Evolutionary conservation across 441 rosid genomes (phyloP).

Genomic region (Geranium incanum): DNA sequence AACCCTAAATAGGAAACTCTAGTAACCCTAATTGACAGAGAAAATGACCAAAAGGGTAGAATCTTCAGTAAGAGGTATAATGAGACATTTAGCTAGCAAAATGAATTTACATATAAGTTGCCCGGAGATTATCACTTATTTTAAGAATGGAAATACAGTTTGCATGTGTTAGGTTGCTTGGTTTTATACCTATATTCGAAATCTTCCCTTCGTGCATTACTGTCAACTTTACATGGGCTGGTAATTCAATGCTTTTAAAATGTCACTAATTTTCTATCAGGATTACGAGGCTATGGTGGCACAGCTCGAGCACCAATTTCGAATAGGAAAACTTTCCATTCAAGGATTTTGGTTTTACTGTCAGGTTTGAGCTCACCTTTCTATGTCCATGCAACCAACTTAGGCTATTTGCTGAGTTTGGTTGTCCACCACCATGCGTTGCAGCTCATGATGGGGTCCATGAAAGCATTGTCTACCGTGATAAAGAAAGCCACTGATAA

Average conservation of each 20-base stretch:
- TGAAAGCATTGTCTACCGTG: conserved; percentile 79
- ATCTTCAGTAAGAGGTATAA: no score
- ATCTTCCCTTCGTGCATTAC: not conserved
- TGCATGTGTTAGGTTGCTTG: not conserved
- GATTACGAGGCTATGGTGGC: conserved; percentile 95
- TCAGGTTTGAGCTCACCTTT: conserved; percentile 53
- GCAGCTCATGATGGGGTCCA: conserved; percentile 88
- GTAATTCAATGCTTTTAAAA: not conserved
- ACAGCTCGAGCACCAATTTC: conserved; percentile 94
- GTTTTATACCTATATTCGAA: not conserved
- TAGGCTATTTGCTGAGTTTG: conserved; percentile 2
- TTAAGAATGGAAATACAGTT: not conserved
- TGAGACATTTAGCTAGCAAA: not conserved
- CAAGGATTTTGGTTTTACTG: conserved; percentile 99
- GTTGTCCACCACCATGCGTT: conserved; percentile 24
- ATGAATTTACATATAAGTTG: not conserved
- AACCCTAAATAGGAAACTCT: no score
- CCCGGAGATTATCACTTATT: not conserved
- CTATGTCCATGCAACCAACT: conserved; percentile 14
- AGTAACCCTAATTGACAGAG: no score
- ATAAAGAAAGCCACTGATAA: conserved; percentile 65
- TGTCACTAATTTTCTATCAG: conserved; percentile 28
- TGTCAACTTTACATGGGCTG: not conserved
- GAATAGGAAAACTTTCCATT: conserved; percentile 87
- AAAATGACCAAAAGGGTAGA: no score